phyloP scores from a whole-genome alignment of 108 stramenopile genomes.

The Pseudonitzschia delicatissima region DNA sequence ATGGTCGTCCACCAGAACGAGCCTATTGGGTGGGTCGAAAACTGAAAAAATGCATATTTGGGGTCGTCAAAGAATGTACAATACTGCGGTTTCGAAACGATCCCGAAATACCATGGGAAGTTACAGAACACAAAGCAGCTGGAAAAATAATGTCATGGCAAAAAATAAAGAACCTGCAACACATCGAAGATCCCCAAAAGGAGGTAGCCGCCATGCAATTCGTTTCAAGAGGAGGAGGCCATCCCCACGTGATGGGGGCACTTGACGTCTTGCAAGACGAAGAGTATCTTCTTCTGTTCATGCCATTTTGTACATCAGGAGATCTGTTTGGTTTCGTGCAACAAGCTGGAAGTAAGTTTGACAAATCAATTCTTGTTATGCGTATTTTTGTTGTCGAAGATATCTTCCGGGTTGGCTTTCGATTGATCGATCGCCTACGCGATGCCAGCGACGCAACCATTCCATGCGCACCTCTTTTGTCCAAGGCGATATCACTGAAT shows the following conservation, averaged over 20 bases:
- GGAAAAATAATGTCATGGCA: slow-evolving; percentile 79
- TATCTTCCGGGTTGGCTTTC: too few species aligned
- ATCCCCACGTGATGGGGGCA: slow-evolving; percentile 77
- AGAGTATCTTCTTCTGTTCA: slow-evolving; percentile 77
- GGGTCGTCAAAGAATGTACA: slow-evolving; percentile 73
- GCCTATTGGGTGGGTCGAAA: slow-evolving; percentile 80
- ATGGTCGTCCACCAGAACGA: slow-evolving; percentile 51
- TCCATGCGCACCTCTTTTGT: too few species aligned
- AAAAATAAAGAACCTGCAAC: slow-evolving; percentile 45
- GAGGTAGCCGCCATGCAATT: slow-evolving; percentile 89
- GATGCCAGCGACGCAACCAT: too few species aligned
- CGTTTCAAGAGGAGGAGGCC: slow-evolving; percentile 46
- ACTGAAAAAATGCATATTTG: slow-evolving; percentile 78
- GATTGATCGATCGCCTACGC: too few species aligned
- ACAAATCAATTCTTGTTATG: too few species aligned
- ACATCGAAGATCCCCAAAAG: slow-evolving; percentile 83
- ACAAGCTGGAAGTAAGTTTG: slow-evolving; percentile 33
- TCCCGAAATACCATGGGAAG: slow-evolving; percentile 63
- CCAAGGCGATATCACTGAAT: too few species aligned
- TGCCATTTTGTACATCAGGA: slow-evolving; percentile 86
- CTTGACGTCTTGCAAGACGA: slow-evolving; percentile 82
- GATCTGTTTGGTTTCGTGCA: slow-evolving; percentile 84
- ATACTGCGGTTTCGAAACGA: slow-evolving; percentile 56
- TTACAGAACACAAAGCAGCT: slow-evolving; percentile 63
- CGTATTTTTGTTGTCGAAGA: too few species aligned